Base-by-base conservation (phyloP, 441 rosid genomes). In the Pelargonium exstipulatum region DNA sequence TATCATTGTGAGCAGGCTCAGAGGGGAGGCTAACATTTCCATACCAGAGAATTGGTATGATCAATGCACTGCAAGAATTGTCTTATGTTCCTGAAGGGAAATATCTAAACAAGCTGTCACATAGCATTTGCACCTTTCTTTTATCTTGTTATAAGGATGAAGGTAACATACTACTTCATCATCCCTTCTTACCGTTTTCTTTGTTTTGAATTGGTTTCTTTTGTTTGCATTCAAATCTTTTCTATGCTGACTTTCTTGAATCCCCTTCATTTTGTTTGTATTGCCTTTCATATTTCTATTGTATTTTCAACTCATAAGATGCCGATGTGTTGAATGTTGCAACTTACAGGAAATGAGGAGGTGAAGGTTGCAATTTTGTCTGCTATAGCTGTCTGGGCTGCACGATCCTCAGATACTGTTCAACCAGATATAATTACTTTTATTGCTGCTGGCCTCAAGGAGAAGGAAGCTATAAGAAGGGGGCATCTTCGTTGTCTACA, bases 21-120 rank as follows among this genome's bases (percentile, higher is more conserved):
- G 99, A 93, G 76, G 99, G 99, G 68, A 88, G 98, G 70, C 92
- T 95, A 73, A 86, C 89, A 74, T 87, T 88, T 81, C 96, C 97
- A 62, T 85, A 91, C 79, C 99, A 95, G 79, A 90, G 98, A 77
- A 85, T 83, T 73, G 99, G 99, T 71, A 89, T 93, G 97, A 68
- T 91, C 69, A 84, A 81, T 79, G 88, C 91, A 29, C 76, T 92
- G 78, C 90, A 88, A 83, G 97, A 91, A 74, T 77, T 96, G 74
- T 87, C 96, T 71, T 77, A 72, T 81, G 92, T 91, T 76, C 87
- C 96, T 66, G 99, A 91, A 74, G 96, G 96, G 70, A 96, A 93
- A 83, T 82, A 86, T 82, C 77, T 96, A 69, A 79, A 83, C 82
- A 74, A 71, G 77, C 74, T 96, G 70, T 84, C 92, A 26, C 49